Evolutionary conservation across 75 land plant genomes (phyloP).

Genomic region (Pinus tabuliformis): DNA sequence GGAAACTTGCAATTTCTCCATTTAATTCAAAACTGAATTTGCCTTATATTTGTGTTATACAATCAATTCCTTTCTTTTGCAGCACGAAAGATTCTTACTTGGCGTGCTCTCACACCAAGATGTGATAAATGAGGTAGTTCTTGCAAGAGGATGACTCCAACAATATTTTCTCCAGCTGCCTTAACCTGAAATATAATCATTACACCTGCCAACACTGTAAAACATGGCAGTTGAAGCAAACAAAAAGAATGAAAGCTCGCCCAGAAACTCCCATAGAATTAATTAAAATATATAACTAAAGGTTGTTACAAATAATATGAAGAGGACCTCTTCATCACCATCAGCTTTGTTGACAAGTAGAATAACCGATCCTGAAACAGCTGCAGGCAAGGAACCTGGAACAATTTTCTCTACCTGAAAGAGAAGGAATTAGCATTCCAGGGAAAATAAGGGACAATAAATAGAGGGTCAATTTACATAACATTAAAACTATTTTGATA

Average conservation of each 20-base stretch:
- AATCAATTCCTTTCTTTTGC: not conserved
- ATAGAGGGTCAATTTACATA: not conserved
- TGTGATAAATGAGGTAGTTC: constrained; percentile 98
- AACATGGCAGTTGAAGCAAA: not conserved
- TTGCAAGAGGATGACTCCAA: constrained; percentile 88
- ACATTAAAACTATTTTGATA: not conserved
- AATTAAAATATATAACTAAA: not conserved
- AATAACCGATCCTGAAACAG: constrained; percentile 57
- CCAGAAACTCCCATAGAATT: not conserved
- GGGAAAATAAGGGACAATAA: not conserved
- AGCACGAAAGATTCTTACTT: constrained; percentile 28
- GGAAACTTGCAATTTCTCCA: not conserved
- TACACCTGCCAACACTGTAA: not conserved
- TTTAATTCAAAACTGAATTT: not conserved
- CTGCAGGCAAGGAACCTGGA: constrained; percentile 82
- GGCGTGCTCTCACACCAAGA: constrained; percentile 97
- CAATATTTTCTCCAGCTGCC: constrained; percentile 86
- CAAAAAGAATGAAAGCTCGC: not conserved
- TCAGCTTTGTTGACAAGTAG: constrained; percentile 91
- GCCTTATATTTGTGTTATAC: not conserved
- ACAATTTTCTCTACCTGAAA: constrained; percentile 82
- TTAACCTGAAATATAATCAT: constrained; percentile 53
- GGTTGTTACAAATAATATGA: not conserved
- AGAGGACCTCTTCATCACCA: constrained; percentile 94
- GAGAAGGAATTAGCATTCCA: not conserved